Evolutionary conservation across 352 stramenopile species (phyloP).

Genomic region (Globisporangium acanthophoron): DNA sequence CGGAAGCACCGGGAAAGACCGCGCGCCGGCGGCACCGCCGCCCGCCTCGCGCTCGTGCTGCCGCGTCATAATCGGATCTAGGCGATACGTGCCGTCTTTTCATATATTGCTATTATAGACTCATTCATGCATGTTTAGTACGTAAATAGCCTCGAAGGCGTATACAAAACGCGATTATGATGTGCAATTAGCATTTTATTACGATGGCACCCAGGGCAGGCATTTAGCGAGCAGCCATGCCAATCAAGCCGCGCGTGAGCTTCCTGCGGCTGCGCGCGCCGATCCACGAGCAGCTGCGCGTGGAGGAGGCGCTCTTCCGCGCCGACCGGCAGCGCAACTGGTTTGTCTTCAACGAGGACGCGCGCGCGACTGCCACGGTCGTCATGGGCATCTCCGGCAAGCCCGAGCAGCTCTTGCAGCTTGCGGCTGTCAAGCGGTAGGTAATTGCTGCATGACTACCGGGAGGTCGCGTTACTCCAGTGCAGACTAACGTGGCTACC

Average conservation of each 20-base stretch:
- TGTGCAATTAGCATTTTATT: too few relatives aligned
- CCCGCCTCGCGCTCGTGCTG: not conserved
- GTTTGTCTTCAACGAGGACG: slow-evolving; percentile 74
- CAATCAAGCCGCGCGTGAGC: slow-evolving; percentile 44
- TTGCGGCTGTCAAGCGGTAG: slow-evolving; percentile 75
- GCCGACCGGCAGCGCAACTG: slow-evolving; percentile 79
- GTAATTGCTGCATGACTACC: not conserved
- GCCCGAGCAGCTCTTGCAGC: slow-evolving; percentile 85
- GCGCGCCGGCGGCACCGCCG: too few relatives aligned
- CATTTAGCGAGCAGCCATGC: not conserved
- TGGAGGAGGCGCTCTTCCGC: slow-evolving; percentile 93
- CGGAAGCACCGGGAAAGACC: not conserved
- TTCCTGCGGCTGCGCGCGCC: slow-evolving; percentile 65
- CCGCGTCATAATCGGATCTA: slow-evolving; percentile 9
- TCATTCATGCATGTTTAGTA: too few relatives aligned
- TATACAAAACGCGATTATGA: too few relatives aligned
- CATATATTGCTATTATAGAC: too few relatives aligned
- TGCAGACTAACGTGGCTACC: not conserved
- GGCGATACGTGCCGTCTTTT: too few relatives aligned
- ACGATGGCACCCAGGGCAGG: too few relatives aligned
- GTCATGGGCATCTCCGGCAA: slow-evolving; percentile 96
- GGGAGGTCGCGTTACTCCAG: not conserved
- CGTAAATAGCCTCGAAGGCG: too few relatives aligned
- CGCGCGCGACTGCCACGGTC: slow-evolving; percentile 68
- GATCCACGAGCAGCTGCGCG: slow-evolving; percentile 80